phyloP scores from a whole-genome alignment of 1,139 yeast species.

The Lodderomyces jiufengensis region DNA sequence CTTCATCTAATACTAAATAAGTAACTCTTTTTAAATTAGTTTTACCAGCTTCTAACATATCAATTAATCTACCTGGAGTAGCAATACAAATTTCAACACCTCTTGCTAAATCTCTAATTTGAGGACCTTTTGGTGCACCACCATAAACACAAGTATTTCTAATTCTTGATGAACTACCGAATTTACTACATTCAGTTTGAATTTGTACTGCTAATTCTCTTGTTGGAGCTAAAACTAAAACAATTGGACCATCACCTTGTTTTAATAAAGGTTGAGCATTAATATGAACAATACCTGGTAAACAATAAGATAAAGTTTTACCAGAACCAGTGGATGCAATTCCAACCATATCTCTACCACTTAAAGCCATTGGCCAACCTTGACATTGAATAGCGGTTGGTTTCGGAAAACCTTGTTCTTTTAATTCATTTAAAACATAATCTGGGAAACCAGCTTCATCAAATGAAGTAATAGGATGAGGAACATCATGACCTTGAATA shows the following conservation, averaged over 20 bases:
- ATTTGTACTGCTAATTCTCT: slow-evolving; percentile 98
- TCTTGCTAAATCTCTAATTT: slow-evolving; percentile 88
- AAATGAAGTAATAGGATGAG: slow-evolving; percentile 88
- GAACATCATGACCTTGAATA: slow-evolving; percentile 76
- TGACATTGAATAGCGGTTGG: slow-evolving; percentile 98
- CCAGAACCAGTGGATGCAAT: slow-evolving; percentile 99
- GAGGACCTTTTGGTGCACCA: slow-evolving; percentile 98
- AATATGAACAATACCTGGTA: slow-evolving; percentile 95
- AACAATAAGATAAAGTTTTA: slow-evolving; percentile 93
- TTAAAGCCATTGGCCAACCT: slow-evolving; percentile 99
- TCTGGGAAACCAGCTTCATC: slow-evolving; percentile 98
- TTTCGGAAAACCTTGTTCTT: slow-evolving; percentile 85
- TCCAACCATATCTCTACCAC: slow-evolving; percentile 99
- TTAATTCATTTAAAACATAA: slow-evolving; percentile 84
- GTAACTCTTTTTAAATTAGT: slow-evolving; percentile 96
- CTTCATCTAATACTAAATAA: slow-evolving; percentile 94
- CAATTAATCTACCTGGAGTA: slow-evolving; percentile 97
- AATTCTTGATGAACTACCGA: slow-evolving; percentile 86
- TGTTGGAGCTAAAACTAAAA: slow-evolving; percentile 93
- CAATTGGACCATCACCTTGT: slow-evolving; percentile 97
- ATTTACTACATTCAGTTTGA: slow-evolving; percentile 92
- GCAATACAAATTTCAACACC: slow-evolving; percentile 97
- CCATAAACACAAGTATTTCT: slow-evolving; percentile 98
- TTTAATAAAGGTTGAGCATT: slow-evolving; percentile 93
- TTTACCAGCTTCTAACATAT: slow-evolving; percentile 92